Evolutionary conservation across 2,329 filamentous ascomycete species (phyloP).

Genomic region (Saccharata proteae): DNA sequence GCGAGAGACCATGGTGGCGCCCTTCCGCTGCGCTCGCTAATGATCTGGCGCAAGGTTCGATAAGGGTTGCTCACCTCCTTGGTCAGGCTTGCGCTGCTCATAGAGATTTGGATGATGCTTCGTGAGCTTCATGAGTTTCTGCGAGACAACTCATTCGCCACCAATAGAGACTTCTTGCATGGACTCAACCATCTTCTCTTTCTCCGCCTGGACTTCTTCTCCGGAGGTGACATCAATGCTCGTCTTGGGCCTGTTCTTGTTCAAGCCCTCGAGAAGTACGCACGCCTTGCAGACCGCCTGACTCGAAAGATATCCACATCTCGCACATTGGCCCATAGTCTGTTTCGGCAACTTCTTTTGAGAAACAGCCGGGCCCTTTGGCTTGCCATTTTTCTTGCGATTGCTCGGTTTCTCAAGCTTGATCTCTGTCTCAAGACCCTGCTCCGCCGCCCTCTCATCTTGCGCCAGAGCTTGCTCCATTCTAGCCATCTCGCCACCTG

Average conservation of each 20-base stretch:
- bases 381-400: conserved; percentile 12
- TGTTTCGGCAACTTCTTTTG: conserved; percentile 43
- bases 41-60: too few relatives aligned
- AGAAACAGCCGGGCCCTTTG: conserved; percentile 9
- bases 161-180: conserved; percentile 3
- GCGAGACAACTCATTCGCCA: conserved; percentile 6
- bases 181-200: neutral
- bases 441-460: conserved; percentile 43
- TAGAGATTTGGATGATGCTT: too few relatives aligned
- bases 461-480: conserved; percentile 63
- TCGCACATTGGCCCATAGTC: conserved; percentile 69
- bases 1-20: too few relatives aligned
- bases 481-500: conserved; percentile 66
- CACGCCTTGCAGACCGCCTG: conserved; percentile 92
- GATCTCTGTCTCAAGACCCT: conserved; percentile 22
- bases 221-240: conserved; percentile 17
- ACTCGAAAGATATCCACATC: conserved; percentile 91
- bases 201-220: too few relatives aligned
- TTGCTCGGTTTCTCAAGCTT: conserved; percentile 7
- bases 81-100: too few relatives aligned
- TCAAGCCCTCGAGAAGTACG: conserved; percentile 75
- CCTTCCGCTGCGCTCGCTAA: too few relatives aligned
- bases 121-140: too few relatives aligned
- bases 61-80: too few relatives aligned
- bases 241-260: conserved; percentile 50